A percentile compares a stretch with the other conserved stretches of the same genome.
Conservation (phyloP, 768 basidiomycete genomes). For the Suillus bovinus region DNA sequence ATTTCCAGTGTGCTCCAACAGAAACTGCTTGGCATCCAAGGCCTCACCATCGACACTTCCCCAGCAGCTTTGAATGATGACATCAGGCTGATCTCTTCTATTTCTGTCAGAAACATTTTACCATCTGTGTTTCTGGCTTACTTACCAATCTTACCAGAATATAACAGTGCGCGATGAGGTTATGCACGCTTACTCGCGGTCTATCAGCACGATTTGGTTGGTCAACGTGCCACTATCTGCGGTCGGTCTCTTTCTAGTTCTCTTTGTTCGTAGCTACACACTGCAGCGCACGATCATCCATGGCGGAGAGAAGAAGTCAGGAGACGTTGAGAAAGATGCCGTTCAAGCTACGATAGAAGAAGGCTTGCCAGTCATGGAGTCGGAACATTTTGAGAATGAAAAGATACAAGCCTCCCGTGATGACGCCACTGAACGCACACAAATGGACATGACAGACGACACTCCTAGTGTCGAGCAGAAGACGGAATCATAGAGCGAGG, state of each 20-base stretch:
- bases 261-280: slow-evolving; percentile 38
- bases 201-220: slow-evolving; percentile 40
- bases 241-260: slow-evolving; percentile 32
- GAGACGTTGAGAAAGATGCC: slow-evolving; percentile 33
- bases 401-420: slow-evolving; percentile 4
- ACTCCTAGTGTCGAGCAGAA: not conserved
- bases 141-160: slow-evolving; percentile 24
- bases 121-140: not conserved
- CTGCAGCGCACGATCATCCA: slow-evolving; percentile 30
- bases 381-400: slow-evolving; percentile 1
- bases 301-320: slow-evolving; percentile 13
- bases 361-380: slow-evolving; percentile 2
- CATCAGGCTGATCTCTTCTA: slow-evolving; percentile 42
- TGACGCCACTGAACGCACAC: slow-evolving; percentile 9
- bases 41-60: slow-evolving; percentile 39
- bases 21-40: slow-evolving; percentile 19
- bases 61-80: slow-evolving; percentile 46
- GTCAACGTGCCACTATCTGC: slow-evolving; percentile 36
- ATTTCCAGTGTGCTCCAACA: slow-evolving; percentile 51
- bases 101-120: slow-evolving; percentile 19
- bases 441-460: not conserved
- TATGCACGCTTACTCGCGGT: slow-evolving; percentile 38
- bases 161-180: slow-evolving; percentile 30
- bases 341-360: not conserved
- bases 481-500: slow-evolving; percentile 6